Percentiles rank a stretch among this genome's conserved stretches.
Evolutionary conservation across 2,329 filamentous ascomycete genomes (phyloP).

Genomic region (Diaporthe sp.): DNA sequence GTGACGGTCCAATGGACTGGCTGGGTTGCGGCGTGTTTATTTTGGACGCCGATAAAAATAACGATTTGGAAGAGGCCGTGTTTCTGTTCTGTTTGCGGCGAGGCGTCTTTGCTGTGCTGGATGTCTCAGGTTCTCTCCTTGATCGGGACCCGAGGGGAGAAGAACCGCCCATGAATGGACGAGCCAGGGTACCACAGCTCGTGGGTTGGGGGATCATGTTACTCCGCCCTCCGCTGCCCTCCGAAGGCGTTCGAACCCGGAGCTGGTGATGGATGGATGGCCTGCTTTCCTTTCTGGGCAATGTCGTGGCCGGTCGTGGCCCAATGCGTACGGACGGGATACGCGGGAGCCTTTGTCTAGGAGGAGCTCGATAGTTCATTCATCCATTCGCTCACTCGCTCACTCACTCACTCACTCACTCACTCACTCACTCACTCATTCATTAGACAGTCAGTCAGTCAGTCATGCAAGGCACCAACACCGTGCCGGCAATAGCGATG

Average conservation of each 20-base stretch:
- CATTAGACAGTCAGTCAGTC: neutral
- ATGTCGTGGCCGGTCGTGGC: constrained; percentile 5
- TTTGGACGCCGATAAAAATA: constrained; percentile 30
- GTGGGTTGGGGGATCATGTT: constrained; percentile 28
- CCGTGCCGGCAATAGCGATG: neutral
- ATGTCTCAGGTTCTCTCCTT: constrained; percentile 31
- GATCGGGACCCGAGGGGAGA: constrained; percentile 20
- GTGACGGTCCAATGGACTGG: constrained; percentile 6
- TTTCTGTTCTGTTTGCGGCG: constrained; percentile 31
- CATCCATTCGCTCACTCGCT: neutral
- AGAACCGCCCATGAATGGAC: neutral
- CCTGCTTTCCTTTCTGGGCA: constrained; percentile 11
- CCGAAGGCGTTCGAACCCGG: neutral
- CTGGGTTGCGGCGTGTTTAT: constrained; percentile 8
- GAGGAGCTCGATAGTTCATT: neutral
- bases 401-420: neutral
- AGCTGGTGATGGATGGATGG: constrained; percentile 1
- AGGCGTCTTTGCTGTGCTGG: constrained; percentile 28
- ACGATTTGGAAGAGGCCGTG: constrained; percentile 27
- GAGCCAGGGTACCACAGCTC: neutral
- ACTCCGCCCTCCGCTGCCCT: constrained; percentile 3
- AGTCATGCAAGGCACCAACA: neutral
- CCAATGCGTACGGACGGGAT: neutral
- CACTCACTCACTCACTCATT: neutral
- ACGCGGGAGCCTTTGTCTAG: neutral